Conservation (phyloP, 345 rosid species). For the Psidium guajava region DNA sequence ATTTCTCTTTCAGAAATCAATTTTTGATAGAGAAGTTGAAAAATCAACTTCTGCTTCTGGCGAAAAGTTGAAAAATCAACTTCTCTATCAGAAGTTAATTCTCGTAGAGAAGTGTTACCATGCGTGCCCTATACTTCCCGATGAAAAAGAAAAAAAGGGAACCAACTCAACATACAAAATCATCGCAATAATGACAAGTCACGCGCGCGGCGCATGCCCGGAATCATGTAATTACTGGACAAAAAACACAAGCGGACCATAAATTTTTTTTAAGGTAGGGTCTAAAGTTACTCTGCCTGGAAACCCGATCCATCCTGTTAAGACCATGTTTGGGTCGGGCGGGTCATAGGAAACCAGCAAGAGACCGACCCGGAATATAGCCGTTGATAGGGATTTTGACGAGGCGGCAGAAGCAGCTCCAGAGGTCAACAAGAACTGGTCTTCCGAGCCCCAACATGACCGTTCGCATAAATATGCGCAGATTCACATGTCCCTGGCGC, state of each 20-base stretch:
- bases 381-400: not conserved
- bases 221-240: not conserved
- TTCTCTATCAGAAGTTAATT: no score
- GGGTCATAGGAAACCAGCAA: not conserved
- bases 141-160: not conserved
- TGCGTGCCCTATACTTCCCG: no score
- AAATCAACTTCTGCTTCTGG: no score
- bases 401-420: not conserved
- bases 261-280: not conserved
- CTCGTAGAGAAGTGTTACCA: no score
- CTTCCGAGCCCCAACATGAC: not conserved
- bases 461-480: not conserved
- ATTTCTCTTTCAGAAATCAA: no score
- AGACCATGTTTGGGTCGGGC: not conserved
- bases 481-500: not conserved
- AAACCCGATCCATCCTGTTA: not conserved
- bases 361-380: not conserved
- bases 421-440: not conserved
- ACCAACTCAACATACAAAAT: not conserved
- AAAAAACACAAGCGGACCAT: not conserved
- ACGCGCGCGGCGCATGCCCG: no score
- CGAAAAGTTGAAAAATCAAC: no score
- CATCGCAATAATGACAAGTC: not conserved
- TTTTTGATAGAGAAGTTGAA: no score
- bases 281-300: not conserved